Conservation (phyloP, 2,329 filamentous ascomycete species). For the Paecilomyces variotii region DNA sequence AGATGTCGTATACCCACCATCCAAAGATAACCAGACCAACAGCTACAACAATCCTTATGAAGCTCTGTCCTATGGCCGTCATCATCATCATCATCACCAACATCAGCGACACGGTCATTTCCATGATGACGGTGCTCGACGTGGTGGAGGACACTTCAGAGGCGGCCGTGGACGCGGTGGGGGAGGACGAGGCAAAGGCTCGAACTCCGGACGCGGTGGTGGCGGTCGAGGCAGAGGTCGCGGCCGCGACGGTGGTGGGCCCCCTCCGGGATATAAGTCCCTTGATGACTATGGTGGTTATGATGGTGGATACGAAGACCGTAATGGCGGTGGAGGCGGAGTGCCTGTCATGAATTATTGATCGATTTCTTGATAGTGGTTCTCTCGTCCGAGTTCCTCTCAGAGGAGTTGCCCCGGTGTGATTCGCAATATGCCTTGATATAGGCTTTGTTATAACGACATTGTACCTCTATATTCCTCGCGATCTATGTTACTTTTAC, state of each 20-base stretch:
- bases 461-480: background rate
- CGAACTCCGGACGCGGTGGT: conserved; percentile 30
- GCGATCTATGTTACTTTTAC: background rate
- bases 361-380: conserved; percentile 2
- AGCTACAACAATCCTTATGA: conserved; percentile 19
- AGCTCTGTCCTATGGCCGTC: conserved; percentile 4
- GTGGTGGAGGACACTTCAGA: conserved; percentile 18
- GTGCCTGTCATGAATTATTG: conserved; percentile 34
- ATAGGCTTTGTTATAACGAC: background rate
- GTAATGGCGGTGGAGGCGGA: conserved; percentile 17
- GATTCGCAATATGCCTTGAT: background rate
- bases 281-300: conserved; percentile 50
- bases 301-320: conserved; percentile 24
- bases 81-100: conserved; percentile 13
- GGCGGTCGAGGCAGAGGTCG: conserved; percentile 39
- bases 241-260: conserved; percentile 39
- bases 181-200: conserved; percentile 28
- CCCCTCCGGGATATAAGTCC: conserved; percentile 53
- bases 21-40: conserved; percentile 19
- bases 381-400: background rate
- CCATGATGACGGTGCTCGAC: conserved; percentile 37
- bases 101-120: conserved; percentile 27
- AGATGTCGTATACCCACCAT: conserved; percentile 31
- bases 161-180: conserved; percentile 32
- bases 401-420: background rate